Base-by-base conservation (phyloP, 352 stramenopile species). In the Globisporangium heterothallicum region DNA sequence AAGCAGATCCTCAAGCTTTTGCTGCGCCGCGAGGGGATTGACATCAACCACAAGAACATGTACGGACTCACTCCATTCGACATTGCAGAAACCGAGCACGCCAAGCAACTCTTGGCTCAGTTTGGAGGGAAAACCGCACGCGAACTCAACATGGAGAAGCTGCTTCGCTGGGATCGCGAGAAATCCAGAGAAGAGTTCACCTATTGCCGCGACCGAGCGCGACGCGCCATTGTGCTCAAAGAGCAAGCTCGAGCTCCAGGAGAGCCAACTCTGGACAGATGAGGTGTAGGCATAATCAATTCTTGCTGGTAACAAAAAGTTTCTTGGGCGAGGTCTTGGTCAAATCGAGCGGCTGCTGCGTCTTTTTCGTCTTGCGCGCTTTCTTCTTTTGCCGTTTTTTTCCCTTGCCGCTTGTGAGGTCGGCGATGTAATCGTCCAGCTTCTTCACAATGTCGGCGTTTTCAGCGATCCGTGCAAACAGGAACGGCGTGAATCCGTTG, bases 31-130 rank as follows among this genome's bases (percentile, higher is more conserved):
- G 64, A 72, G 0, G 44, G 29, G 12, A 66, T 78, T 24, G 75
- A 88, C 34, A 67, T 91, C 45, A 82, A 88, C 49, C 75, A 86
- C 65, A 86, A 81, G 43, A 88, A 88, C 63, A 75, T 75, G 56
- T 61, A 73, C 44, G 77, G 77, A 1, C 74, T 88, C 40, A 86
- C 75, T 4, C 63, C 77, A 1, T 71, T 73, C 22, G 77, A 91
- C 38, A 62, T 78, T 4, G 73, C 75, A 2, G 70, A 84, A 47
- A 70, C 67, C 9, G 27, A 58, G 3, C 52, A 66, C 9, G 60
- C 70, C 2, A 86, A 86, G 40, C 47, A 66, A 7, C 29, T 87
- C 36, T 59, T 91, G 0, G 49, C 56, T 7, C 49, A 68, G 19
- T 56, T 84, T 1, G 68, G 72, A 6, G 78, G 72, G 1, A 60